Conservation (phyloP, 2,329 filamentous ascomycete species). For the Neopestalotiopsis sp. region DNA sequence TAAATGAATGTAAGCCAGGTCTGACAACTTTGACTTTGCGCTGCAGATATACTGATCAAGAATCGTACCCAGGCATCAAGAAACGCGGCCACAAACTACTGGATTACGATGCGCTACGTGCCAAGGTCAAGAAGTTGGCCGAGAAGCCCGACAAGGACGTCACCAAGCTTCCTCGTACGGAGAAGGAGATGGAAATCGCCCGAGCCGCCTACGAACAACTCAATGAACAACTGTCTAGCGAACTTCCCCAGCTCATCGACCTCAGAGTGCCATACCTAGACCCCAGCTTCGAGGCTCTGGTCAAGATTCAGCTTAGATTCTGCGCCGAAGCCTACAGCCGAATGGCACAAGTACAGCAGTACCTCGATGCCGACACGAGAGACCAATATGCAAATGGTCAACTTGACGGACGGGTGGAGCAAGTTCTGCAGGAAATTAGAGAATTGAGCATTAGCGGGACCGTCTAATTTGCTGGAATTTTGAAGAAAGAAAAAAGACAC, state of each 20-base stretch:
- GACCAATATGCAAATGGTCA: slow-evolving; percentile 96
- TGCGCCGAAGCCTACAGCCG: slow-evolving; percentile 96
- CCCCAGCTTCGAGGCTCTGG: slow-evolving; percentile 94
- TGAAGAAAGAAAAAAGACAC: not conserved
- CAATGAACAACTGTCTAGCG: slow-evolving; percentile 92
- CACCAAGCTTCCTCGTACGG: slow-evolving; percentile 91
- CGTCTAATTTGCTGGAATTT: slow-evolving; percentile 45
- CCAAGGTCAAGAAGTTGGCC: slow-evolving; percentile 94
- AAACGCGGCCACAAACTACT: slow-evolving; percentile 98
- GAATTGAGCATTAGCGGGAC: slow-evolving; percentile 90
- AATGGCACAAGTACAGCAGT: slow-evolving; percentile 99
- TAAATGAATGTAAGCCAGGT: slow-evolving; percentile 81
- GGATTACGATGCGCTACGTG: slow-evolving; percentile 94
- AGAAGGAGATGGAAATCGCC: slow-evolving; percentile 96
- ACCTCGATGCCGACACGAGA: slow-evolving; percentile 91
- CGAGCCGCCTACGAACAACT: slow-evolving; percentile 93
- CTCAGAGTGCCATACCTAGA: slow-evolving; percentile 96
- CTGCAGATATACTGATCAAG: not conserved
- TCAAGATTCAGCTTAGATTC: slow-evolving; percentile 98
- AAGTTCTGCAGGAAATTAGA: slow-evolving; percentile 95
- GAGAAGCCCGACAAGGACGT: slow-evolving; percentile 99
- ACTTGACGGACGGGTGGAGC: slow-evolving; percentile 88
- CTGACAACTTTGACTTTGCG: not conserved
- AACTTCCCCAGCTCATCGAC: slow-evolving; percentile 95
- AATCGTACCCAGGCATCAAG: slow-evolving; percentile 73